Conservation (phyloP, 2,329 filamentous ascomycete genomes). For the Botrytis medusae region DNA sequence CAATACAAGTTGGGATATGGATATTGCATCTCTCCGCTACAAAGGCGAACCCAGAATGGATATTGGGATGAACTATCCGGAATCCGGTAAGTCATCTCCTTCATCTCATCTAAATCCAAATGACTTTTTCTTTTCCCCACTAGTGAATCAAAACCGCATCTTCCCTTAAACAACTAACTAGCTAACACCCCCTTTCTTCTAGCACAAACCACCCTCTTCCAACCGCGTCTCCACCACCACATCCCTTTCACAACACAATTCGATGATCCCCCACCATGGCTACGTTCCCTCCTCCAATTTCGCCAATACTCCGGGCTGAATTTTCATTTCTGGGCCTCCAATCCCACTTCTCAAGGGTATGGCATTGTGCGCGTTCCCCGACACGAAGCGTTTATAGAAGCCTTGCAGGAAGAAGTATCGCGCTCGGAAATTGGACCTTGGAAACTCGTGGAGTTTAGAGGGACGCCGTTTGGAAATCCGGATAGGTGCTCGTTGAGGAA, state of each 20-base stretch:
- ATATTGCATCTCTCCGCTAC: slow-evolving; percentile 25
- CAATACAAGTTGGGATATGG: slow-evolving; percentile 27
- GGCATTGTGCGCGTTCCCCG: background rate
- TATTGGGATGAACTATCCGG: slow-evolving; percentile 9
- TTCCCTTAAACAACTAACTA: background rate
- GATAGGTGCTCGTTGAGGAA: background rate
- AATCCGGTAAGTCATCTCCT: background rate
- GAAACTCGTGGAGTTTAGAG: slow-evolving; percentile 11
- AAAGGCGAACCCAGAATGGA: slow-evolving; percentile 18
- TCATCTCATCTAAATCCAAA: background rate
- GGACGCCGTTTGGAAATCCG: background rate
- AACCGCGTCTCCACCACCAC: background rate
- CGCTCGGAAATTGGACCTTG: slow-evolving; percentile 8
- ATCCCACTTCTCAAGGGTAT: background rate
- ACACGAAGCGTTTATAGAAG: slow-evolving; percentile 9
- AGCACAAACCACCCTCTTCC: background rate
- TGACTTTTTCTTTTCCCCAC: too few relatives aligned
- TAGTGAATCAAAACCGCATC: too few relatives aligned
- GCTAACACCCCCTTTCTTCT: background rate
- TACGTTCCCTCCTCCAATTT: slow-evolving; percentile 10
- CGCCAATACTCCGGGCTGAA: slow-evolving; percentile 15
- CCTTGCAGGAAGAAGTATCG: background rate
- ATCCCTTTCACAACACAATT: background rate
- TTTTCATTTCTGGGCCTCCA: slow-evolving; percentile 10
- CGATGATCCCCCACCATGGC: background rate